phyloP scores from a whole-genome alignment of 495 filamentous ascomycete genomes.

The Penicillium goetzii region DNA sequence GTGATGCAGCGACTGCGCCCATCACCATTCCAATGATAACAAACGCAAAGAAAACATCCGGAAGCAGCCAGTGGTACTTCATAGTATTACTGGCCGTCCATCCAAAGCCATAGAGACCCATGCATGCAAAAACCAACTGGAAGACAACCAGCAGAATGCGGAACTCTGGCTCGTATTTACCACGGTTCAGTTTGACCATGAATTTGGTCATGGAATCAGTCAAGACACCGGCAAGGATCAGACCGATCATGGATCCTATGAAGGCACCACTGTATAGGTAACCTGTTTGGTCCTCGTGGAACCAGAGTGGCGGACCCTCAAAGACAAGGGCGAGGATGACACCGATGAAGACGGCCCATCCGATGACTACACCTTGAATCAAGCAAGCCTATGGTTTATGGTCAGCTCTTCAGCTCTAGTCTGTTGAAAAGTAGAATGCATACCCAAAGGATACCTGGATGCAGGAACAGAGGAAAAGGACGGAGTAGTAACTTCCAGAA shows the following conservation, averaged over 20 bases:
- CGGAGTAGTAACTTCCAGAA: constrained; percentile 64
- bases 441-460: constrained; percentile 84
- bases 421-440: constrained; percentile 11
- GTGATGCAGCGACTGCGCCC: constrained; percentile 78
- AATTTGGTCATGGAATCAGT: constrained; percentile 71
- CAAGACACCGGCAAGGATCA: constrained; percentile 71
- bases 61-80: constrained; percentile 70
- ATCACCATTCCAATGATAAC: constrained; percentile 87
- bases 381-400: constrained; percentile 63
- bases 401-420: constrained; percentile 6
- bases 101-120: constrained; percentile 85
- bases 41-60: constrained; percentile 77
- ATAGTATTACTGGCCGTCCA: constrained; percentile 61
- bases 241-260: constrained; percentile 78
- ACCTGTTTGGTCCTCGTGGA: constrained; percentile 78
- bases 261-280: constrained; percentile 91
- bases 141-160: constrained; percentile 79
- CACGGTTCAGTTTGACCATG: constrained; percentile 75
- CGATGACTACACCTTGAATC: constrained; percentile 88
- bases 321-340: constrained; percentile 85
- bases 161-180: constrained; percentile 91
- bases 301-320: constrained; percentile 77
- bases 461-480: constrained; percentile 69
- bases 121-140: constrained; percentile 74
- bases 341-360: constrained; percentile 94